Conservation (phyloP, 176 grass and related monocot species). For the Triticum urartu region DNA sequence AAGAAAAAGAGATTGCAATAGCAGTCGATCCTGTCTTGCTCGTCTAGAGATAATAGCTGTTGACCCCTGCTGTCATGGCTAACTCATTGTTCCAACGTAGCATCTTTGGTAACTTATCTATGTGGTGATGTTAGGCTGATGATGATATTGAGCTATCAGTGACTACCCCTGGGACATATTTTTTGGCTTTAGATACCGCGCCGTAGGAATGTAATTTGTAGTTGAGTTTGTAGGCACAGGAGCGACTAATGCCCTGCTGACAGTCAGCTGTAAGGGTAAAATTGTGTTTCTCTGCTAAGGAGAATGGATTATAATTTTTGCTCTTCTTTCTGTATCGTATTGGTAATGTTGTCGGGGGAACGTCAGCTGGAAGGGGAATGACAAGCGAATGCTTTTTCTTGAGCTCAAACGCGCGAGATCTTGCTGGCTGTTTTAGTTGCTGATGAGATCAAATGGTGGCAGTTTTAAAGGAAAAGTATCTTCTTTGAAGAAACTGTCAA, state of each 20-base stretch:
- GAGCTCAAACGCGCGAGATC: too few relatives aligned
- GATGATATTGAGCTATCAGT: conserved; percentile 10
- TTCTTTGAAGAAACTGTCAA: too few relatives aligned
- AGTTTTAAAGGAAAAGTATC: too few relatives aligned
- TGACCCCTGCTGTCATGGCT: conserved; percentile 47
- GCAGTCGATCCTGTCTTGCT: background rate
- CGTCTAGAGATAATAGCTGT: conserved; percentile 28
- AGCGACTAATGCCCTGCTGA: conserved; percentile 29
- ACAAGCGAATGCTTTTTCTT: too few relatives aligned
- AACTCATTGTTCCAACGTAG: conserved; percentile 45
- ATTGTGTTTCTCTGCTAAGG: conserved; percentile 1
- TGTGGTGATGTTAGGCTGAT: conserved; percentile 30
- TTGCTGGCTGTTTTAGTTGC: too few relatives aligned
- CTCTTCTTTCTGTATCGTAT: background rate
- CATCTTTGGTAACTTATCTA: conserved; percentile 38
- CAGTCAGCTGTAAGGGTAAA: conserved; percentile 20
- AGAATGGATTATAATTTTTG: conserved; percentile 21
- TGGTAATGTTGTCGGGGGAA: too few relatives aligned
- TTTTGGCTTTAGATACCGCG: conserved; percentile 32
- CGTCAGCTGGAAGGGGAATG: too few relatives aligned
- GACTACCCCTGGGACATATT: background rate
- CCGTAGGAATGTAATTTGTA: conserved; percentile 60
- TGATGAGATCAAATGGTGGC: too few relatives aligned
- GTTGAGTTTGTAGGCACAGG: conserved; percentile 50
- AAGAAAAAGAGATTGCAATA: conserved; percentile 88